A percentile compares a stretch with the other conserved stretches of the same genome.
These are phyloP conservation scores for Cyathus striatus DNA, from an alignment of 768 basidiomycete genomes.

Conservation along the genomic window DNA sequence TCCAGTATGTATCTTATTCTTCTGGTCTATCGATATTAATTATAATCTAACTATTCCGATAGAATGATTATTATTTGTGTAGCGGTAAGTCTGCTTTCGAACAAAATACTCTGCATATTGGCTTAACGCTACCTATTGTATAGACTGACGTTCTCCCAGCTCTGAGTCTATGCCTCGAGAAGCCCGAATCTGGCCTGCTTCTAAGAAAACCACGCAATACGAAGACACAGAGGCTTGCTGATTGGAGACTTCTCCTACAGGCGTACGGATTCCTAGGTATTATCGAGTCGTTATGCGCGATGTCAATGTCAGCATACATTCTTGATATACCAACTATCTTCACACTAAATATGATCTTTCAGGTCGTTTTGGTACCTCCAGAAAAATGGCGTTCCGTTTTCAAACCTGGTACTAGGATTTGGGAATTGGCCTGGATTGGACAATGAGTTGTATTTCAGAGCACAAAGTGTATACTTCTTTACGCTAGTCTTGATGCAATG, in stretches of 20 bases:
- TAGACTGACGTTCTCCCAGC: constrained; percentile 52
- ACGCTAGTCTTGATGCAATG: constrained; percentile 56
- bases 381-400: constrained; percentile 41
- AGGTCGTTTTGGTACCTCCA: constrained; percentile 32
- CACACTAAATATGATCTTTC: neutral
- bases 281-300: constrained; percentile 39
- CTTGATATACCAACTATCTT: constrained; percentile 26
- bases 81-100: constrained; percentile 19
- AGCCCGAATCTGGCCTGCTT: constrained; percentile 57
- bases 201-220: constrained; percentile 49
- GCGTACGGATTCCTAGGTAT: constrained; percentile 56
- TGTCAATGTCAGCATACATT: constrained; percentile 34
- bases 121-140: too few species aligned
- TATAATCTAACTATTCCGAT: neutral
- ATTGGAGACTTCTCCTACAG: constrained; percentile 48
- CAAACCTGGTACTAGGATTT: constrained; percentile 38
- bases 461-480: constrained; percentile 50
- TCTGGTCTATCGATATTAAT: neutral
- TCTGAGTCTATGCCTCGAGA: constrained; percentile 51
- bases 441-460: constrained; percentile 31
- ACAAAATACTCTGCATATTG: too few species aligned
- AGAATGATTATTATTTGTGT: constrained; percentile 48
- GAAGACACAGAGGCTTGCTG: constrained; percentile 50
- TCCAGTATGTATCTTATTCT: constrained; percentile 26
- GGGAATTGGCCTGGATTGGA: constrained; percentile 36